A percentile compares a stretch with the other conserved stretches of the same genome.
Conservation (phyloP, 1,139 yeast genomes). For the Torulaspora pretoriensis region DNA sequence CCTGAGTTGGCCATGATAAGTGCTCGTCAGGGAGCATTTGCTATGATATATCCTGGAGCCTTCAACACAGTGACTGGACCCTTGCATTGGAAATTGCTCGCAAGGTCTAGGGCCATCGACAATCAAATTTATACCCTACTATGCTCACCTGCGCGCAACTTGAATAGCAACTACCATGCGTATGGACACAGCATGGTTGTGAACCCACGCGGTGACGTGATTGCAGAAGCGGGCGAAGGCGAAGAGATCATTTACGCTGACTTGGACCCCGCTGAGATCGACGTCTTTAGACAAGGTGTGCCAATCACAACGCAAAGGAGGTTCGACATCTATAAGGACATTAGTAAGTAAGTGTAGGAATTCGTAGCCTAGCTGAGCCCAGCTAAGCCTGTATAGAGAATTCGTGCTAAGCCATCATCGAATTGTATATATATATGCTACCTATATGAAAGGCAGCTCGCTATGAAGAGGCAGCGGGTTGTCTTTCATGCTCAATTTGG, state of each 20-base stretch:
- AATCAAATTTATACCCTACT: conserved; percentile 75
- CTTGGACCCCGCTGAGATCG: conserved; percentile 60
- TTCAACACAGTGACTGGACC: conserved; percentile 96
- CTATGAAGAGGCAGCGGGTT: neutral
- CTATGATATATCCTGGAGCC: conserved; percentile 93
- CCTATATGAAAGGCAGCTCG: neutral
- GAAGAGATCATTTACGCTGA: conserved; percentile 81
- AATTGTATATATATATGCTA: neutral
- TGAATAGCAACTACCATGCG: conserved; percentile 69
- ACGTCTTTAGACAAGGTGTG: conserved; percentile 61
- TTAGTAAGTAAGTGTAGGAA: conserved; percentile 27
- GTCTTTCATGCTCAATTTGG: too few species aligned
- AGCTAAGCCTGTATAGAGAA: too few species aligned
- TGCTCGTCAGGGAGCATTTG: conserved; percentile 71
- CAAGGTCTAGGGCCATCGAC: conserved; percentile 83
- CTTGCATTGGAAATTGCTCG: conserved; percentile 85
- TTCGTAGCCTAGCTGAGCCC: neutral
- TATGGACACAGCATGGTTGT: conserved; percentile 88
- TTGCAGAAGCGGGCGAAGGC: conserved; percentile 80
- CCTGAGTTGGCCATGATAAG: conserved; percentile 85
- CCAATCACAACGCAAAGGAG: conserved; percentile 81
- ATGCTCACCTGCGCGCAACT: conserved; percentile 87
- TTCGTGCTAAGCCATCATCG: neutral
- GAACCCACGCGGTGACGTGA: conserved; percentile 77
- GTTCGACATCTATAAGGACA: conserved; percentile 78